phyloP scores from a whole-genome alignment of 495 filamentous ascomycete species.

The Copromyces sp. region DNA sequence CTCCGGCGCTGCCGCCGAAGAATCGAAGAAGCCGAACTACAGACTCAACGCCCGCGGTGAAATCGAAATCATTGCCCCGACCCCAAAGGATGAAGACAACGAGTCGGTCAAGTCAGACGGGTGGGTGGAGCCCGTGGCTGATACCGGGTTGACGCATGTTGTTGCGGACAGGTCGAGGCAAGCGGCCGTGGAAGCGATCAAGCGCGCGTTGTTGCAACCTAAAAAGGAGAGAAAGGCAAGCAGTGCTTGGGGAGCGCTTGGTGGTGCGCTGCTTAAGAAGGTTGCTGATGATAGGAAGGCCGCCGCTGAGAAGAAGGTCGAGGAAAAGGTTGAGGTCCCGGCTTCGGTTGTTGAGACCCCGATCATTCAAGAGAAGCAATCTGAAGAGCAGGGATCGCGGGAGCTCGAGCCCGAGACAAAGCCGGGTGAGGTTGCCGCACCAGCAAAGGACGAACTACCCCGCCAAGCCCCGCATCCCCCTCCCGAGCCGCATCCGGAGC shows the following conservation, averaged over 20 bases:
- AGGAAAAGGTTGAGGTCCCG: not conserved
- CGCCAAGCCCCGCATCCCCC: not conserved
- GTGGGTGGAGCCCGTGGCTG: not conserved
- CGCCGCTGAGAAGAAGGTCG: not conserved
- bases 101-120: not conserved
- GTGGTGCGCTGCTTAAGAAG: not conserved
- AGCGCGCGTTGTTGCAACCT: not conserved
- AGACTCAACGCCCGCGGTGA: conserved; percentile 9
- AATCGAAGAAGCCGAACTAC: not conserved
- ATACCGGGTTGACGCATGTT: not conserved
- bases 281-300: not conserved
- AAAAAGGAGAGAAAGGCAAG: not conserved
- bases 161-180: conserved; percentile 6
- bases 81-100: not conserved
- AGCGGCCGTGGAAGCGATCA: not conserved
- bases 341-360: conserved; percentile 5
- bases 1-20: not conserved
- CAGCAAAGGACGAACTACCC: not conserved
- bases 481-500: not conserved
- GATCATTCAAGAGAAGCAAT: conserved; percentile 10
- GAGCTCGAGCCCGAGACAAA: conserved; percentile 1
- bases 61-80: not conserved
- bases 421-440: conserved; percentile 5
- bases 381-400: conserved; percentile 15
- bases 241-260: not conserved